Base-by-base conservation (phyloP, 306 rosid species). In the Clitoria ternatea region DNA sequence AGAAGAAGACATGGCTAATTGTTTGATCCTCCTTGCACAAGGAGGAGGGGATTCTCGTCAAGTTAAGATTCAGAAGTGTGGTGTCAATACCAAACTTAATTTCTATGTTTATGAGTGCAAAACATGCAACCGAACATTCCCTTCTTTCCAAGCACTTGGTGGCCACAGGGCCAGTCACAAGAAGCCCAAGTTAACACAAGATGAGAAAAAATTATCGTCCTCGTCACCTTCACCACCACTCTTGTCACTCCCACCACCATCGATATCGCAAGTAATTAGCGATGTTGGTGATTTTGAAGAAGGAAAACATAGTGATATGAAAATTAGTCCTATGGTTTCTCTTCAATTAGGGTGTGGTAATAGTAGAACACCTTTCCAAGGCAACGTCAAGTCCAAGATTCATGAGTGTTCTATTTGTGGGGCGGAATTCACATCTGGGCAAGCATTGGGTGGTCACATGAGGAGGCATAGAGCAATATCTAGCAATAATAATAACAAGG, bases 151-250 rank as follows among this genome's bases (percentile, higher is more conserved):
- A 79, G 99, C 99, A n/a, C 83, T 94, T 5, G 99, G 99, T 6
- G 99, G 99, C 2, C 99, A 94, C 78, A 83, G 99, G 11, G 99
- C 97, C 1, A 87, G 99, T 77, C 99, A 94, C 81, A 94, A 87
- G 52, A 94, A 77, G 76, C 91, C 87, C 0, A 89, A 80, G 55
- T 11, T 59, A 23, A 37, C 1, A 30, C 68, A 8, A 6, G 79
- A 80, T 7, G 85, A 72, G 27, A 85, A 82, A 20, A 49, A 77
- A 13, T 9, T 68, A 0, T 12, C 74, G 6, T 43, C 73, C 8
- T 1, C 60, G 1, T 13, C 71, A 23, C 55, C 9, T 5, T 45
- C 27, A 3, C 15, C 17, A n/a, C 27, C 27, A 0, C 76, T 19
- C 1, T 10, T 6, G 7, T 11, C 29, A 11, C 1, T 1, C 2